These are phyloP conservation scores for Acanthochlamys bracteata DNA, from an alignment of 106 monocot genomes.

Conservation along the genomic window DNA sequence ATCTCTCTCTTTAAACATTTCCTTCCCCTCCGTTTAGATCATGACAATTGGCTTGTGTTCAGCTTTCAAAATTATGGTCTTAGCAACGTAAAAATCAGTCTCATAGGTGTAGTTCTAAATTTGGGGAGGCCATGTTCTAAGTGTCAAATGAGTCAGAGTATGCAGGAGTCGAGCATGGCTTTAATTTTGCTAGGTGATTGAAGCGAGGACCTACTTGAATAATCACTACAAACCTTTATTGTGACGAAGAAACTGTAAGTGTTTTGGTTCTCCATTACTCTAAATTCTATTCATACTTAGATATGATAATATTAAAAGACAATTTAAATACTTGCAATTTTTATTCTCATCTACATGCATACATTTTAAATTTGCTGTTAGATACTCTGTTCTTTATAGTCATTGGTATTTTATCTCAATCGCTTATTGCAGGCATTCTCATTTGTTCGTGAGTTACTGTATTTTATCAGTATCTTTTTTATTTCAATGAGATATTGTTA, in stretches of 20 bases:
- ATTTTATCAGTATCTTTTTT: too few species aligned
- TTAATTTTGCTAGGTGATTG: slow-evolving; percentile 90
- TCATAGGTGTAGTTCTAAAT: slow-evolving; percentile 57
- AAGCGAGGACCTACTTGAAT: slow-evolving; percentile 98
- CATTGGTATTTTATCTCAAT: too few species aligned
- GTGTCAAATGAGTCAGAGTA: slow-evolving; percentile 8
- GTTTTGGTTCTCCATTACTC: too few species aligned
- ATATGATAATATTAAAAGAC: background rate
- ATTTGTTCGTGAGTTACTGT: too few species aligned
- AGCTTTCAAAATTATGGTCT: background rate
- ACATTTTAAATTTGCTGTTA: too few species aligned
- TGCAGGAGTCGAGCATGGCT: slow-evolving; percentile 28
- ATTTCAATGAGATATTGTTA: too few species aligned
- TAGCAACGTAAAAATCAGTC: background rate
- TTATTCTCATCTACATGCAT: too few species aligned
- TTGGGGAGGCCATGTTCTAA: slow-evolving; percentile 45
- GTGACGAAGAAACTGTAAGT: slow-evolving; percentile 95
- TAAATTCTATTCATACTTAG: background rate
- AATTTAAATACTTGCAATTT: background rate
- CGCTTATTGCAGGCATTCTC: too few species aligned
- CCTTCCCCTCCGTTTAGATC: background rate
- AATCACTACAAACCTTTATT: slow-evolving; percentile 83
- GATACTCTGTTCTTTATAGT: too few species aligned
- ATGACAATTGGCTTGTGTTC: background rate
- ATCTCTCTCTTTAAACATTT: too few species aligned